A percentile compares a stretch with the other conserved stretches of the same genome.
Conservation (phyloP, 179 eudicot species). For the Silene vulgaris region DNA sequence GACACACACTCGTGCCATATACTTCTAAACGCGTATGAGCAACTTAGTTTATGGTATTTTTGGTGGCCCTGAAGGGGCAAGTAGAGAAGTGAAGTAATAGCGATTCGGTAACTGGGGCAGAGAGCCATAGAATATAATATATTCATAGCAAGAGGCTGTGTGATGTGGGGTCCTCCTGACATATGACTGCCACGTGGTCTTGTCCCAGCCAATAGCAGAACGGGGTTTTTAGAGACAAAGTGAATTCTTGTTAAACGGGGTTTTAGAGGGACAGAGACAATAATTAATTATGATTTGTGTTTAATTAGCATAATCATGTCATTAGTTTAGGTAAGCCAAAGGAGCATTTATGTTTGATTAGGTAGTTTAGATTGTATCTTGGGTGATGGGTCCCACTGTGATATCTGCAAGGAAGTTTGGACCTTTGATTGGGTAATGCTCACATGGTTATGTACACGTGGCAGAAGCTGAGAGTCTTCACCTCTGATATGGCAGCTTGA, state of each 20-base stretch:
- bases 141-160: constrained; percentile 46
- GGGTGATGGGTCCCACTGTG: constrained; percentile 27
- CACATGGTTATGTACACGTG: constrained; percentile 34
- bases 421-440: constrained; percentile 22
- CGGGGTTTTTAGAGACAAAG: constrained; percentile 17
- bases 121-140: constrained; percentile 38
- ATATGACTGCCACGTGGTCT: constrained; percentile 56
- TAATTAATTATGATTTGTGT: constrained; percentile 15
- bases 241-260: constrained; percentile 20
- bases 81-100: constrained; percentile 35
- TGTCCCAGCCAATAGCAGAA: constrained; percentile 39
- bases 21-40: too few relatives aligned
- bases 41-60: constrained; percentile 17
- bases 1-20: too few relatives aligned
- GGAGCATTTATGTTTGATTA: constrained; percentile 17
- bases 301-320: constrained; percentile 15
- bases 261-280: constrained; percentile 2
- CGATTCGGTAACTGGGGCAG: constrained; percentile 30
- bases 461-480: constrained; percentile 11
- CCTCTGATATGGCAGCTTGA: constrained; percentile 28
- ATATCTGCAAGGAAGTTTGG: constrained; percentile 23
- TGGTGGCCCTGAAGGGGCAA: constrained; percentile 38
- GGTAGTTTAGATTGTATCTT: constrained; percentile 13
- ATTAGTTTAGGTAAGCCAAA: constrained; percentile 2
- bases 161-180: constrained; percentile 44